Conservation (phyloP, 2,329 filamentous ascomycete genomes). For the Colletotrichum sp. region DNA sequence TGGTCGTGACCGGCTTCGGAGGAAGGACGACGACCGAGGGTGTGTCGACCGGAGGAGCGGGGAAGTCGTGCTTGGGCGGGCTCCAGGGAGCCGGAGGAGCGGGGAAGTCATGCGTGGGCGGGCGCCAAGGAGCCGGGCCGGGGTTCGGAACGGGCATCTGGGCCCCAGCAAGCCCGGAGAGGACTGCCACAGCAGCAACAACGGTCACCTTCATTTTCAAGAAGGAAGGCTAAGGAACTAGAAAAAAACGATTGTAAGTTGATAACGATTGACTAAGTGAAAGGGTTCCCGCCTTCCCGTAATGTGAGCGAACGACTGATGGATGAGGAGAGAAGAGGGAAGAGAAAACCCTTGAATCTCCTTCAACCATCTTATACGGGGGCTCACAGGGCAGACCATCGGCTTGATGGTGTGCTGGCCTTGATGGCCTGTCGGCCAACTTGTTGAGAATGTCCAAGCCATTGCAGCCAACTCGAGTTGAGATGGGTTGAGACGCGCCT, state of each 20-base stretch:
- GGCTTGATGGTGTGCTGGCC: background rate
- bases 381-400: background rate
- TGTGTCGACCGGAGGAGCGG: background rate
- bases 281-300: slow-evolving; percentile 9
- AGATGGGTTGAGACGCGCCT: background rate
- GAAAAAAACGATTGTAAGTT: background rate
- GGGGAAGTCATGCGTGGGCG: background rate
- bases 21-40: background rate
- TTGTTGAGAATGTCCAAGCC: background rate
- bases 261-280: slow-evolving; percentile 15
- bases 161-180: slow-evolving; percentile 11
- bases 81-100: background rate
- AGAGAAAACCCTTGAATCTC: background rate
- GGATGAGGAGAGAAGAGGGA: background rate
- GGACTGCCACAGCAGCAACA: slow-evolving; percentile 1
- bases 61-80: background rate
- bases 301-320: slow-evolving; percentile 18
- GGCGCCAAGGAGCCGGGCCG: background rate
- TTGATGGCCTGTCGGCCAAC: background rate
- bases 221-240: background rate
- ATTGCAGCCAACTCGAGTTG: background rate
- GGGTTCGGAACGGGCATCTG: background rate
- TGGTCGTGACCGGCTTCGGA: background rate
- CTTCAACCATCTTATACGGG: background rate
- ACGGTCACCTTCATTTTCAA: slow-evolving; percentile 14